Conservation (phyloP, 176 grass and related monocot species). For the Ananas comosus region DNA sequence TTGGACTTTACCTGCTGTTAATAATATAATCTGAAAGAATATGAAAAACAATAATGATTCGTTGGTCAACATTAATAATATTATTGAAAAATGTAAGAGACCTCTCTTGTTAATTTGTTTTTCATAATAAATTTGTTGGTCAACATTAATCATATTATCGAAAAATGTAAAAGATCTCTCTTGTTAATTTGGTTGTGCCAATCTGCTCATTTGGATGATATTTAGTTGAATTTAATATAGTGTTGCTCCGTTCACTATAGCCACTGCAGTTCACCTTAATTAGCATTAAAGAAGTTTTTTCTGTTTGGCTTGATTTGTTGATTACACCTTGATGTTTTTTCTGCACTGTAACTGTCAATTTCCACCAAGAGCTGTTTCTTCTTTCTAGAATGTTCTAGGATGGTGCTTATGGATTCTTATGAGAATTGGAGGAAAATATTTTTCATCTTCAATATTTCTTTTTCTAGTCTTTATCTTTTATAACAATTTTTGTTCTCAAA, state of each 20-base stretch:
- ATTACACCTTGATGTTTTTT: neutral
- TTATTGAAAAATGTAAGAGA: neutral
- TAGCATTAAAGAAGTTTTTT: neutral
- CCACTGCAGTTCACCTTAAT: too few species aligned
- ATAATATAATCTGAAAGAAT: slow-evolving; percentile 2
- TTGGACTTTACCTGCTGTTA: slow-evolving; percentile 8
- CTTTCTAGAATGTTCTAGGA: too few species aligned
- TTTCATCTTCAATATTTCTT: neutral
- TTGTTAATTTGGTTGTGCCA: neutral
- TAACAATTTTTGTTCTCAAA: neutral
- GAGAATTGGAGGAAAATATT: neutral
- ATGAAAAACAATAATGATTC: neutral
- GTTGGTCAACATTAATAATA: neutral
- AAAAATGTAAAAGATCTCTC: neutral
- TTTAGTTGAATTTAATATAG: neutral
- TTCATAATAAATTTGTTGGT: neutral
- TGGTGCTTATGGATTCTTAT: neutral
- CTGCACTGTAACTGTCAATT: neutral
- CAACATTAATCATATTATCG: neutral
- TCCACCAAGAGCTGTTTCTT: too few species aligned
- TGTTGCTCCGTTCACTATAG: neutral
- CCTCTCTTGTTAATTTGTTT: neutral
- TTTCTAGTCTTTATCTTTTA: neutral
- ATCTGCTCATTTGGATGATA: neutral
- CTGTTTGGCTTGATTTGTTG: neutral